Base-by-base conservation (phyloP, 2,329 filamentous ascomycete species). In the Apiospora pterosperma region DNA sequence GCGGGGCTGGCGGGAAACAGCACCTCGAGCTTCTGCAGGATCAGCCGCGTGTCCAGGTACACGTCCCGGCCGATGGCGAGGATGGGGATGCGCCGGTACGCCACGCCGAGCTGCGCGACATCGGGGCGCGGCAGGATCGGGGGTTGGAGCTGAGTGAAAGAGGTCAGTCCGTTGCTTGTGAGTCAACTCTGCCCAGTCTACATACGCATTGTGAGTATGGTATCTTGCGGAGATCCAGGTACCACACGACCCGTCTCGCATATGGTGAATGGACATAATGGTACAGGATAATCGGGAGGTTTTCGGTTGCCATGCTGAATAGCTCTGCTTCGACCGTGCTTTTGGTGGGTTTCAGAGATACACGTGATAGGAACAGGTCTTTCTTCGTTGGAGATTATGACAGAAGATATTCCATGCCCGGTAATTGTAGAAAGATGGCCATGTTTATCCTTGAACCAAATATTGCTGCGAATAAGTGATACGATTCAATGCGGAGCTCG, bases 31-130 rank as follows among this genome's bases (percentile, higher is more conserved):
- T 88, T 89, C 31, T 76, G 76, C 23, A 93, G 75, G 69, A 92
- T 92, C 25, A 92, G 83, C 3, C 88, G 85, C 2, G 88, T 88
- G 79, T 93, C 90, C 66, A 87, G 79, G 78, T 92, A 92, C 52
- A 93, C 78, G 71, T 91, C 86, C 6, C 85, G 81, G 19, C 88
- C 90, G 69, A 92, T 87, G 25, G 86, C 78, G 61, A 92, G 76
- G 61, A 92, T 72, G 1, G 90, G 90, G 64, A 92, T 92, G 64
- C 90, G 88, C 4, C 90, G 85, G 76, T 93, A 90, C 7, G 80
- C 78, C 63, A 92, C 81, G 31, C 88, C 88, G 16, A 93, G 81
- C 1, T 79, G 78, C 21, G 79, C 76, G 16, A 92, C 73, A 73
- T 91, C 88, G 1, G 89, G 88, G 31, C 90, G 87, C 7, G 90